Evolutionary conservation across 108 stramenopile species (phyloP).

Genomic region (Poteriospumella lacustris): DNA sequence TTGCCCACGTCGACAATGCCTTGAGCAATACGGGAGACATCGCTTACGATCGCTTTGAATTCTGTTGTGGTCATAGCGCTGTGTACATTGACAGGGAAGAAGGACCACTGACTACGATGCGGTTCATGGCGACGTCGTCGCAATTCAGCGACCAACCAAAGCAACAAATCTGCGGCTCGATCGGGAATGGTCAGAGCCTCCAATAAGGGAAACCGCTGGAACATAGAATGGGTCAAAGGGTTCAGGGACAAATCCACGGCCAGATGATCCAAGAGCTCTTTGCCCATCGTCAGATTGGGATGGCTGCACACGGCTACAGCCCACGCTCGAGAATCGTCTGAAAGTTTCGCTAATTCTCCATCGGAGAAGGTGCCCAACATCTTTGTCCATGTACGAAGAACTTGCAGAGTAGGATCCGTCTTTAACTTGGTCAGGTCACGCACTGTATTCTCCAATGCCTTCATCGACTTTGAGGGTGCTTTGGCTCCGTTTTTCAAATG

Average conservation of each 20-base stretch:
- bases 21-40: neutral
- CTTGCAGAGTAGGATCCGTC: no score
- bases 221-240: no score
- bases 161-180: neutral
- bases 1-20: neutral
- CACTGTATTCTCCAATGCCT: neutral
- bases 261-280: neutral
- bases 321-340: neutral
- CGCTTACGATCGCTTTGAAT: neutral
- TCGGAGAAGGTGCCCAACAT: no score
- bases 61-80: neutral
- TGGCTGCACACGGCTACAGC: neutral
- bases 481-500: neutral
- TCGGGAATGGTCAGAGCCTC: neutral
- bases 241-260: neutral
- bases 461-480: neutral
- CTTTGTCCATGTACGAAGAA: no score
- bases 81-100: constrained; percentile 11
- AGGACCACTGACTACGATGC: neutral
- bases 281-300: neutral
- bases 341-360: neutral
- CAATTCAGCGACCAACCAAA: neutral
- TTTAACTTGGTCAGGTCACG: neutral
- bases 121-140: neutral
- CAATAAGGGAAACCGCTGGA: no score